A percentile compares a stretch with the other conserved stretches of the same genome.
phyloP scores from a whole-genome alignment of 2,329 filamentous ascomycete genomes.

The Aureobasidium namibiae region DNA sequence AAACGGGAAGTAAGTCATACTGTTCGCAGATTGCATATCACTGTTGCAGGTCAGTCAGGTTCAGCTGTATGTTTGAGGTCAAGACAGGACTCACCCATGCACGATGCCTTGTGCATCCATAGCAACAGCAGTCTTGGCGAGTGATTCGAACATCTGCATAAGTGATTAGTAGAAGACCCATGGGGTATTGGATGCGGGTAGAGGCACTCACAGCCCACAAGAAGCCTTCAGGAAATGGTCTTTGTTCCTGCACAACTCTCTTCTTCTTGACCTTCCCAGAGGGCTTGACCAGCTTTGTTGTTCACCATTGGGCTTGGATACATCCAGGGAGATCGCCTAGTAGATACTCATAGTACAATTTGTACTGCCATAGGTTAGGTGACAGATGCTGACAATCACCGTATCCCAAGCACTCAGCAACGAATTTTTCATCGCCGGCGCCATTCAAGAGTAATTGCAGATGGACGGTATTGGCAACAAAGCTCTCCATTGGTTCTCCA shows the following conservation, averaged over 20 bases:
- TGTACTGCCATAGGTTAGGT: not conserved
- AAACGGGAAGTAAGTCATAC: not conserved
- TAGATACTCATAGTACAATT: slow-evolving; percentile 2
- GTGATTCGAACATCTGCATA: not conserved
- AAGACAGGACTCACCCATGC: not conserved
- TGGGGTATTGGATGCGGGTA: no score
- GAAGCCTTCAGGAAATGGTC: slow-evolving; percentile 1
- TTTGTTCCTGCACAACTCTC: not conserved
- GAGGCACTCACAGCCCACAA: not conserved
- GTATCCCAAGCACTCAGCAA: not conserved
- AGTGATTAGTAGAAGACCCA: not conserved
- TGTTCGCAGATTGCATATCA: not conserved
- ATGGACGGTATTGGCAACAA: not conserved
- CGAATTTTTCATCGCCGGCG: not conserved
- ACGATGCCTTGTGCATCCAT: not conserved
- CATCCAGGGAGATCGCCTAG: not conserved
- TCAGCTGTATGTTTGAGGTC: not conserved
- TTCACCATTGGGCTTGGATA: not conserved
- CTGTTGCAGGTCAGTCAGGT: not conserved
- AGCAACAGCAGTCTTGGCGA: not conserved
- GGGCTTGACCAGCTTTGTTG: not conserved
- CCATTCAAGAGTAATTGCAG: not conserved
- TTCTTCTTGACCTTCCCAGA: not conserved
- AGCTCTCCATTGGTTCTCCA: not conserved
- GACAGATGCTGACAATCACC: not conserved